Evolutionary conservation across 257 asterid species (phyloP).

Genomic region (Nicotiana sylvestris): DNA sequence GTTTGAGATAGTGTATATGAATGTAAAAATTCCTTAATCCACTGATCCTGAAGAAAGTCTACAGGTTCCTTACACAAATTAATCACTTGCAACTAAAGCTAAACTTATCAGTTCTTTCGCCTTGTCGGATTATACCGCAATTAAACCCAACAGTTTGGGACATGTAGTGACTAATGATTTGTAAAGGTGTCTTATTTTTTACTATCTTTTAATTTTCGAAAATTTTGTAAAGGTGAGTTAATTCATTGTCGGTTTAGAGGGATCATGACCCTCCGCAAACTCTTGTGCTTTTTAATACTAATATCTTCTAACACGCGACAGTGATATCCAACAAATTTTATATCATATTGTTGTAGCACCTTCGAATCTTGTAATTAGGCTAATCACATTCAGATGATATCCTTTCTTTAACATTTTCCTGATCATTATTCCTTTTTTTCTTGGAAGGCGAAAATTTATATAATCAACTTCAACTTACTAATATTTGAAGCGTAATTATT

Average conservation of each 20-base stretch:
- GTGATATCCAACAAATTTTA: background rate
- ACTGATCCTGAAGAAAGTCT: no score
- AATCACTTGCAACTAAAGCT: no score
- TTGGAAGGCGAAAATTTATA: background rate
- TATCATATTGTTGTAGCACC: background rate
- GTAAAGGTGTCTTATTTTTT: background rate
- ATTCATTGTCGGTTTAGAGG: constrained; percentile 9
- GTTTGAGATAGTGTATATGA: no score
- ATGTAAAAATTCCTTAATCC: no score
- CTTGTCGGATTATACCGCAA: no score
- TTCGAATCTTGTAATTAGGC: background rate
- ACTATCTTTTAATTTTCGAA: background rate
- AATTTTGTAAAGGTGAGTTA: background rate
- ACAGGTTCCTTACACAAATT: no score
- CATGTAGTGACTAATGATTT: background rate
- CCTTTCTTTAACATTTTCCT: background rate
- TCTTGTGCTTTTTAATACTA: background rate
- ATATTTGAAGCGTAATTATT: background rate
- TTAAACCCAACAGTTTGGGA: no score
- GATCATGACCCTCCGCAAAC: background rate
- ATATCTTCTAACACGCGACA: background rate
- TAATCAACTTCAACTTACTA: background rate
- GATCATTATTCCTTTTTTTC: background rate
- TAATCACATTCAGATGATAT: background rate
- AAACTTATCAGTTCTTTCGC: no score